These are phyloP conservation scores for Camellia japonica DNA, from an alignment of 148 eudicot genomes.

Conservation along the genomic window DNA sequence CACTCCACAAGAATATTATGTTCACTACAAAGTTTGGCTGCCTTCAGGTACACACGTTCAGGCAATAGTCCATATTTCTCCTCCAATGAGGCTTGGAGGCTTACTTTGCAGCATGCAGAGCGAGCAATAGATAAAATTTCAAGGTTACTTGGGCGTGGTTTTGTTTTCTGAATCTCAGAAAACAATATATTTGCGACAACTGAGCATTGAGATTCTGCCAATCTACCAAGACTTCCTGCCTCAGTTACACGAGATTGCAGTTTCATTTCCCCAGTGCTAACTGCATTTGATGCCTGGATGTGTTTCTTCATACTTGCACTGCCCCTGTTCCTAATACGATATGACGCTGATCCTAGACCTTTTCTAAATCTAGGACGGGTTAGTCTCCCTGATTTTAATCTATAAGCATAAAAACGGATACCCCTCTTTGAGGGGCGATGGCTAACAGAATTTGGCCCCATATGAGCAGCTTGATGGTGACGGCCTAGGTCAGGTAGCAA, in stretches of 20 bases:
- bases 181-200: conserved; percentile 64
- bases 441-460: conserved; percentile 46
- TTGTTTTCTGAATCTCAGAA: conserved; percentile 72
- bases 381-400: conserved; percentile 79
- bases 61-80: conserved; percentile 79
- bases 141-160: conserved; percentile 67
- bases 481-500: conserved; percentile 97
- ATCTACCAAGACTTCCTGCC: conserved; percentile 54
- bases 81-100: conserved; percentile 63
- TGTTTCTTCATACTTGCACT: conserved; percentile 65
- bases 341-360: conserved; percentile 61
- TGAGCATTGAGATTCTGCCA: conserved; percentile 74
- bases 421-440: conserved; percentile 61
- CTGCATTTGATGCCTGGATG: conserved; percentile 48
- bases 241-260: conserved; percentile 44
- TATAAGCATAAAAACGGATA: conserved; percentile 68
- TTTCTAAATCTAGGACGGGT: conserved; percentile 75
- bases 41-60: conserved; percentile 76
- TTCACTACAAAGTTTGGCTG: conserved; percentile 93
- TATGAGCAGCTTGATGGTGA: conserved; percentile 99
- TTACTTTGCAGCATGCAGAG: conserved; percentile 69
- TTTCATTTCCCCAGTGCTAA: conserved; percentile 36
- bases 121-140: conserved; percentile 75
- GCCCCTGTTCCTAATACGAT: conserved; percentile 65
- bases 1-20: conserved; percentile 60